Evolutionary conservation across 192 early-diverging fungal genomes (phyloP).

Genomic region (Thamnidium elegans): DNA sequence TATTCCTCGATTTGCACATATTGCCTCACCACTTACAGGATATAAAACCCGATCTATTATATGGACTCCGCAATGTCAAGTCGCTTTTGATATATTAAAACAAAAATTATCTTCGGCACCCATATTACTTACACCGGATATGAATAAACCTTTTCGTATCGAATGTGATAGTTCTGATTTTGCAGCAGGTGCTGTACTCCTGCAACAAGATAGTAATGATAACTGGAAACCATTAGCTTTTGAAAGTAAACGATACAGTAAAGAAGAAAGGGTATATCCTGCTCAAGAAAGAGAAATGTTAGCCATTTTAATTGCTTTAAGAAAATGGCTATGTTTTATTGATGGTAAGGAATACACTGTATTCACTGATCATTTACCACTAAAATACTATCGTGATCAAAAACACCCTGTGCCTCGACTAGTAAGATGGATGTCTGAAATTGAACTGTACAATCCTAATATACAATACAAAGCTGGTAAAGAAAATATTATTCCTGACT

Average conservation of each 20-base stretch:
- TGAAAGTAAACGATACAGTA: constrained; percentile 30
- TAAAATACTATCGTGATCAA: no score
- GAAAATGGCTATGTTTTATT: constrained; percentile 18
- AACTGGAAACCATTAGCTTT: constrained; percentile 31
- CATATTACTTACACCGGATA: no score
- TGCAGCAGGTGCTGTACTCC: neutral
- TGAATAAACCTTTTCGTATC: no score
- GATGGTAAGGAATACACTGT: constrained; percentile 2
- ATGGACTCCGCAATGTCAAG: no score
- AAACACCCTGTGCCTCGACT: constrained; percentile 1
- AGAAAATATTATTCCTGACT: constrained; percentile 4
- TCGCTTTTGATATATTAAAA: no score
- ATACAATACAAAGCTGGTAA: constrained; percentile 14
- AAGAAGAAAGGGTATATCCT: constrained; percentile 31
- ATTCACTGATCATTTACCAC: no score
- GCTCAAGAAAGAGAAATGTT: constrained; percentile 17
- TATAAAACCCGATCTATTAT: no score
- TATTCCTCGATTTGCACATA: no score
- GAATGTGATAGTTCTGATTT: constrained; percentile 15
- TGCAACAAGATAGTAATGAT: constrained; percentile 4
- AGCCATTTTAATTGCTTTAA: constrained; percentile 8
- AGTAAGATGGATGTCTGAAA: constrained; percentile 15
- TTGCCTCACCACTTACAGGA: no score
- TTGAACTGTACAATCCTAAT: constrained; percentile 10
- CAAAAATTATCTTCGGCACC: no score